A percentile compares a stretch with the other conserved stretches of the same genome.
phyloP scores from a whole-genome alignment of 345 rosid species.

The Salix caprea region DNA sequence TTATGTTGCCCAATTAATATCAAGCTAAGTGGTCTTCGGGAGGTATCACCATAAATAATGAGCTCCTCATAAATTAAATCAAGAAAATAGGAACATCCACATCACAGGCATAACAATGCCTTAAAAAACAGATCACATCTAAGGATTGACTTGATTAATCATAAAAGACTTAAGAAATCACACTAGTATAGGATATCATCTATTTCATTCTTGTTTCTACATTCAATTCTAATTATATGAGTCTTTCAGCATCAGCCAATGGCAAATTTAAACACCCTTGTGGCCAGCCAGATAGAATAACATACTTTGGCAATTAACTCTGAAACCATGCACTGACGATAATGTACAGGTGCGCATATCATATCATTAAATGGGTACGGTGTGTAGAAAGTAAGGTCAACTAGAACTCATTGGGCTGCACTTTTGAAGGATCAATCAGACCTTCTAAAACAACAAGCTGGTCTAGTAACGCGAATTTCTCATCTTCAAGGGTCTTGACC shows the following conservation, averaged over 20 bases:
- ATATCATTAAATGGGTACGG: not conserved
- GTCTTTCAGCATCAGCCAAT: not conserved
- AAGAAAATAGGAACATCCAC: not conserved
- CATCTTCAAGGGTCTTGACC: constrained; percentile 66
- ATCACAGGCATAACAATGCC: not conserved
- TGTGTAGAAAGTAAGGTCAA: not conserved
- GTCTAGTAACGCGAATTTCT: constrained; percentile 70
- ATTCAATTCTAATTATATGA: not conserved
- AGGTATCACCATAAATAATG: not conserved
- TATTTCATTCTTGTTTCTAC: not conserved
- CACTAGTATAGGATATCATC: not conserved
- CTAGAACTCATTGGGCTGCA: constrained; percentile 10
- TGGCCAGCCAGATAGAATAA: not conserved
- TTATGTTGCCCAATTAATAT: no score
- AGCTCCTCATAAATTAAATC: not conserved
- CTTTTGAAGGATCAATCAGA: constrained; percentile 62
- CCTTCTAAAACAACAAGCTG: constrained; percentile 90
- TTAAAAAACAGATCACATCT: not conserved
- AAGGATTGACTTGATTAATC: not conserved
- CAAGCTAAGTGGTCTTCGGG: not conserved
- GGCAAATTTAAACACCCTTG: not conserved
- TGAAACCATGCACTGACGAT: not conserved
- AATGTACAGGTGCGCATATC: not conserved
- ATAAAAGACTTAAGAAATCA: not conserved
- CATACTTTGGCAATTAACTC: not conserved